Evolutionary conservation across 2,329 filamentous ascomycete genomes (phyloP).

Genomic region (Ophiostoma fasciatum): DNA sequence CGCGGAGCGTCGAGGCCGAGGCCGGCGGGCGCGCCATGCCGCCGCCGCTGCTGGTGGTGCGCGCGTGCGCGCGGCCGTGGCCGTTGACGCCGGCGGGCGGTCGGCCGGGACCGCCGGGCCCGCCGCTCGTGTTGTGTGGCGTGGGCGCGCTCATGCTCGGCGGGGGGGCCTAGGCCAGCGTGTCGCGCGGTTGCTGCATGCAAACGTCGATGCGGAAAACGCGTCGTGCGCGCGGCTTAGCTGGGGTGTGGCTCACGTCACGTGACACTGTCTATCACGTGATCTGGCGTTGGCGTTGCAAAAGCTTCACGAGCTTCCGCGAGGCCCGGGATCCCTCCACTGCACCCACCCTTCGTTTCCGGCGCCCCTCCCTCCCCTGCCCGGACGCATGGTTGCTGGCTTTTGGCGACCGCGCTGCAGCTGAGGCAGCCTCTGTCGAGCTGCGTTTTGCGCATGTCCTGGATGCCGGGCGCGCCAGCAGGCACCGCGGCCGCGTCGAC

Average conservation of each 20-base stretch:
- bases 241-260: too few relatives aligned
- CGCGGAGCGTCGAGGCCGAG: constrained; percentile 15
- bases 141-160: constrained; percentile 10
- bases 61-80: constrained; percentile 10
- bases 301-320: constrained; percentile 3
- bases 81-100: constrained; percentile 12
- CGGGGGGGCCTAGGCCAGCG: too few relatives aligned
- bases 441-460: not conserved
- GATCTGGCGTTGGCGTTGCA: too few relatives aligned
- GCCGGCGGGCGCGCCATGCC: constrained; percentile 15
- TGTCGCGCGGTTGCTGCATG: too few relatives aligned
- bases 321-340: not conserved
- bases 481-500: too few relatives aligned
- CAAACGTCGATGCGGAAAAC: too few relatives aligned
- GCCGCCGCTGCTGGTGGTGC: constrained; percentile 12
- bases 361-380: not conserved
- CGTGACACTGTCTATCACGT: too few relatives aligned
- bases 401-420: constrained; percentile 6
- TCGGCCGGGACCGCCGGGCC: constrained; percentile 14
- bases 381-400: constrained; percentile 8
- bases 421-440: constrained; percentile 6
- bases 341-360: not conserved
- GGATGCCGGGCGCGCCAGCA: too few relatives aligned
- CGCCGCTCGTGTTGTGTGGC: constrained; percentile 15
- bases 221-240: too few relatives aligned